Evolutionary conservation across 1,284 basidiomycete species (phyloP).

Genomic region (Microbotryum saponariae): DNA sequence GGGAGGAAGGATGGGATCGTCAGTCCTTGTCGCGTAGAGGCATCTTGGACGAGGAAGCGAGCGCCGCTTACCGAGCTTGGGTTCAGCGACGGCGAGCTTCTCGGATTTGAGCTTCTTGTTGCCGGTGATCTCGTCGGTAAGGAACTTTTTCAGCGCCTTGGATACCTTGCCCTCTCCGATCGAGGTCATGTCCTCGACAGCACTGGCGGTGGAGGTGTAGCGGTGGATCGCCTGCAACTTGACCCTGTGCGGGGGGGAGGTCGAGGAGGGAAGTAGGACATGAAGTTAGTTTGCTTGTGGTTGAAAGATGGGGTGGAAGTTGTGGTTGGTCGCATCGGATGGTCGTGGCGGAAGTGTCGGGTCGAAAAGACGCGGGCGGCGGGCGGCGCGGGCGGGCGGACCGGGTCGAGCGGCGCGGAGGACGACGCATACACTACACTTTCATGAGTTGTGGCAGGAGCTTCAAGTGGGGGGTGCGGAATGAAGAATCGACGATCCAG

Average conservation of each 20-base stretch:
- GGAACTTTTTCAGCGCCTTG: conserved; percentile 86
- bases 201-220: conserved; percentile 89
- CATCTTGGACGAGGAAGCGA: background rate
- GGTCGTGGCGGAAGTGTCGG: too few species aligned
- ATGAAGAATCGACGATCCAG: too few species aligned
- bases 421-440: too few species aligned
- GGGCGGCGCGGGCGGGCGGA: too few species aligned
- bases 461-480: too few species aligned
- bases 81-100: conserved; percentile 77
- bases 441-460: too few species aligned
- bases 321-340: too few species aligned
- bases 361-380: too few species aligned
- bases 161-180: conserved; percentile 87
- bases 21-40: background rate
- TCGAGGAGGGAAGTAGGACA: background rate
- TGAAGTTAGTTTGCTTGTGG: too few species aligned
- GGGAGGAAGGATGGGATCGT: conserved; percentile 1
- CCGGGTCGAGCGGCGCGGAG: too few species aligned
- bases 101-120: conserved; percentile 82
- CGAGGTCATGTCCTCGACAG: conserved; percentile 97
- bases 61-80: conserved; percentile 66
- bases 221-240: conserved; percentile 93
- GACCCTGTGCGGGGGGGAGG: conserved; percentile 49
- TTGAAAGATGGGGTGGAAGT: too few species aligned
- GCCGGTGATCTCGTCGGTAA: conserved; percentile 73